Conservation (phyloP, 108 stramenopile genomes). For the Cylindrotheca fusiformis region DNA sequence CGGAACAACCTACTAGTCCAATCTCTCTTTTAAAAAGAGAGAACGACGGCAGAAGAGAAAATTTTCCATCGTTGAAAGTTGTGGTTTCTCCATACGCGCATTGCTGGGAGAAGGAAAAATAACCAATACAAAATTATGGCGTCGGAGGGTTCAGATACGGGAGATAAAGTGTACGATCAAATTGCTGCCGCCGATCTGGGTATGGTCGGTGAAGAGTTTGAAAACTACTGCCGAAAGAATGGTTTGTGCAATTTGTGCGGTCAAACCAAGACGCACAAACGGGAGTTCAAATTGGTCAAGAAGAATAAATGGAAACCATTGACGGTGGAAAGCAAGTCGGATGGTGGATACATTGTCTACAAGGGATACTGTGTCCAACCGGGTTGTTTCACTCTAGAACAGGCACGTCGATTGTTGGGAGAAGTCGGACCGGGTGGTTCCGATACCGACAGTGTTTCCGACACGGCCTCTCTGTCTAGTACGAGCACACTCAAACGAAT, state of each 20-base stretch:
- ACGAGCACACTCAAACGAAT: not conserved
- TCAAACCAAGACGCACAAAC: conserved; percentile 32
- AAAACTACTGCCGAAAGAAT: conserved; percentile 35
- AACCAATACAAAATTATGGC: too few species aligned
- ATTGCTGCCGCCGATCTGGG: not conserved
- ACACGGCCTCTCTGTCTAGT: not conserved
- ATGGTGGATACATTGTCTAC: conserved; percentile 32
- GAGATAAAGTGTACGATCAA: not conserved
- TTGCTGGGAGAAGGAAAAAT: too few species aligned
- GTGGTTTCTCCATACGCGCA: too few species aligned
- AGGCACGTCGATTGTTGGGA: conserved; percentile 34
- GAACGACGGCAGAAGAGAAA: too few species aligned
- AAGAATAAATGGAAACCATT: conserved; percentile 27
- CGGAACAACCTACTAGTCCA: too few species aligned
- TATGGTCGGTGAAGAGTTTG: conserved; percentile 31
- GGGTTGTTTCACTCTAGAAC: conserved; percentile 40
- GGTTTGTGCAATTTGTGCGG: conserved; percentile 33
- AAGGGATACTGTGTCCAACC: conserved; percentile 45
- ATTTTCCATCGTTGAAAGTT: too few species aligned
- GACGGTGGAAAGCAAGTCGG: conserved; percentile 14
- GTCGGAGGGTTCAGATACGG: too few species aligned
- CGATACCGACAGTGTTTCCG: not conserved
- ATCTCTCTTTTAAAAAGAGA: too few species aligned
- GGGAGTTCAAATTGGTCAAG: conserved; percentile 17
- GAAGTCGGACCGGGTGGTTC: conserved; percentile 23